Base-by-base conservation (phyloP, 192 early-diverging fungal species). In the Backusella liffmaniae region DNA sequence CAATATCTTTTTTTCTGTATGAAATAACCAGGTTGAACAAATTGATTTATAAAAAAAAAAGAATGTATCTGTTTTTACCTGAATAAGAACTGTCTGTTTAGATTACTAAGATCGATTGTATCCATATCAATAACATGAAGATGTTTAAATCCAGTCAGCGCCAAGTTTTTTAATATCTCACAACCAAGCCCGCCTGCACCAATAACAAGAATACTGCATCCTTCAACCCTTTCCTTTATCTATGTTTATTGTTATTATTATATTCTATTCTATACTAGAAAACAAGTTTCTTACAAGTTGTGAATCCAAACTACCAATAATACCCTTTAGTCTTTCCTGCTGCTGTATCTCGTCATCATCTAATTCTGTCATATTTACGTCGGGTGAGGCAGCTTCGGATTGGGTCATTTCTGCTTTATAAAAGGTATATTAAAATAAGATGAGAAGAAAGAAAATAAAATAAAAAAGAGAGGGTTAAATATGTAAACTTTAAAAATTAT, bases 71-170 rank as follows among this genome's bases (percentile, higher is more conserved):
- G 0, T 26, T 18, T 23, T 41, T 83, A 85, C 84, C 94, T 87
- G 81, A 95, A 95, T 29, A 95, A 75, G 77, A 95, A 95, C 81
- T 95, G 94, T 29, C 94, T 86, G 77, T 95, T 95, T 35, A 95
- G 84, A 83, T 95, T 95, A 77, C 89, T 91, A 49, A 95, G 80
- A 73, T 95, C 94, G 53, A 95, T 95, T 18, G 92, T 95, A 78
- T 95, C 94, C 94, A 95, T 95, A 83, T 95, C 94, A 83, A 95
- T 94, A 59, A 95, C 94, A 80, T 93, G 88, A 66, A 95, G 90
- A 70, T 95, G 86, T 34, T 86, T 86, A 73, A 95, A 95, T 29
- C 94, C 94, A 12, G 92, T 89, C 77, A 94, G 80, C 39, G 91
- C 93, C 53, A 95, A 80, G 82, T 94, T 90, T 80, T 95, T 95